A percentile compares a stretch with the other conserved stretches of the same genome.
Conservation (phyloP, 1,139 yeast genomes). For the Sugiyamaella xylanicola region DNA sequence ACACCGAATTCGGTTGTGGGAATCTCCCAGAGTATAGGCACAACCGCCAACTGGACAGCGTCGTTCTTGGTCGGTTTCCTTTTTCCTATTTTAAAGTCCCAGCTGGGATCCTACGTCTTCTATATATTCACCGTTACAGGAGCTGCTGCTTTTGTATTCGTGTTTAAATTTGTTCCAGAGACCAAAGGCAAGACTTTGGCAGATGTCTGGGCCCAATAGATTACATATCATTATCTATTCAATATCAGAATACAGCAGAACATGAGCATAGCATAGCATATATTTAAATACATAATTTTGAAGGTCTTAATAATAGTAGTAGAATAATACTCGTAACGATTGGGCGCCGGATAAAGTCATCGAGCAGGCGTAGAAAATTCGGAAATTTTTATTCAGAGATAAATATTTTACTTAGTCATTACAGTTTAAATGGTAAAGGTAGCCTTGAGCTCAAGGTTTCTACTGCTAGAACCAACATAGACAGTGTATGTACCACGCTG, state of each 20-base stretch:
- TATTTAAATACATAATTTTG: too few species aligned
- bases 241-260: not conserved
- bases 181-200: constrained; percentile 59
- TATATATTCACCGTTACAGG: constrained; percentile 58
- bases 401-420: constrained; percentile 2
- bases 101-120: constrained; percentile 80
- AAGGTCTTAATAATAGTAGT: too few species aligned
- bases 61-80: constrained; percentile 78
- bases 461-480: constrained; percentile 56
- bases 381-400: too few species aligned
- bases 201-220: constrained; percentile 14
- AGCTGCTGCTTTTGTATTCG: constrained; percentile 26
- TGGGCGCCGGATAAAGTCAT: constrained; percentile 1
- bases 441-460: constrained; percentile 53
- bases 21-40: constrained; percentile 90
- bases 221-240: constrained; percentile 1
- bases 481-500: constrained; percentile 60
- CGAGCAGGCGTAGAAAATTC: too few species aligned
- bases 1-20: constrained; percentile 80
- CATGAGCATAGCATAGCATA: not conserved
- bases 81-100: constrained; percentile 70
- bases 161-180: constrained; percentile 60
- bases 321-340: too few species aligned
- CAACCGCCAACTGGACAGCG: constrained; percentile 87
- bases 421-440: constrained; percentile 28